Percentiles rank a stretch among this genome's conserved stretches.
phyloP scores from a whole-genome alignment of 768 basidiomycete species.

The Leccinum fibrillosum region DNA sequence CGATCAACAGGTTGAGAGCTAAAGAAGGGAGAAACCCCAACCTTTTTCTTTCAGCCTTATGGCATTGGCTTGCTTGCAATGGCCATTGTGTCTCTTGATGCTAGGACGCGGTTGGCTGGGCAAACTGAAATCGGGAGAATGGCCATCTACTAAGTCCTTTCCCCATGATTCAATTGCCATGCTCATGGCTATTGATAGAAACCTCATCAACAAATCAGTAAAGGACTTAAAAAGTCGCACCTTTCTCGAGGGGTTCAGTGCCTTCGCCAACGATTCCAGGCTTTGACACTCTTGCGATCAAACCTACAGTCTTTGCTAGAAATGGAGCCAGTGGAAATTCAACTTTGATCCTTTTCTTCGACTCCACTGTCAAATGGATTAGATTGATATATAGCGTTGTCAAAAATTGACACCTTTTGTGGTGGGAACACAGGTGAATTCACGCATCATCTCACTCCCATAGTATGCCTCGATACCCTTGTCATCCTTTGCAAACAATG shows the following conservation, averaged over 20 bases:
- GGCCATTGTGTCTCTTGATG: not conserved
- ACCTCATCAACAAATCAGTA: not conserved
- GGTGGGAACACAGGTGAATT: not conserved
- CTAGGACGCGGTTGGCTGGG: not conserved
- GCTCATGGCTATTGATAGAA: not conserved
- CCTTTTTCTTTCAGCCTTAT: constrained; percentile 2
- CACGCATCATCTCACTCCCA: not conserved
- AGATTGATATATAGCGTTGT: not conserved
- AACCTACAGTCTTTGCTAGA: not conserved
- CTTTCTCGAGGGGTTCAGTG: not conserved
- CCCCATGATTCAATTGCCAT: not conserved
- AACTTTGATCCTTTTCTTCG: not conserved
- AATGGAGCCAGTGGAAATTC: not conserved
- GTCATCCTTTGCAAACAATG: constrained; percentile 2
- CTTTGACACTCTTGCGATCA: not conserved
- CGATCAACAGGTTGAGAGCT: not conserved
- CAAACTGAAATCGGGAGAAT: not conserved
- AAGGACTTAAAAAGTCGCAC: not conserved
- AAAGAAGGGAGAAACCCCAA: not conserved
- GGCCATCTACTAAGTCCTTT: too few species aligned
- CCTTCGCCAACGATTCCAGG: too few species aligned
- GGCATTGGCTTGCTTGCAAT: constrained; percentile 6
- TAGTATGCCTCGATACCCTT: constrained; percentile 1
- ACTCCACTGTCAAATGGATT: not conserved
- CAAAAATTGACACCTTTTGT: not conserved